Base-by-base conservation (phyloP, 805 yeast genomes). In the Ogataea salicorniae region DNA sequence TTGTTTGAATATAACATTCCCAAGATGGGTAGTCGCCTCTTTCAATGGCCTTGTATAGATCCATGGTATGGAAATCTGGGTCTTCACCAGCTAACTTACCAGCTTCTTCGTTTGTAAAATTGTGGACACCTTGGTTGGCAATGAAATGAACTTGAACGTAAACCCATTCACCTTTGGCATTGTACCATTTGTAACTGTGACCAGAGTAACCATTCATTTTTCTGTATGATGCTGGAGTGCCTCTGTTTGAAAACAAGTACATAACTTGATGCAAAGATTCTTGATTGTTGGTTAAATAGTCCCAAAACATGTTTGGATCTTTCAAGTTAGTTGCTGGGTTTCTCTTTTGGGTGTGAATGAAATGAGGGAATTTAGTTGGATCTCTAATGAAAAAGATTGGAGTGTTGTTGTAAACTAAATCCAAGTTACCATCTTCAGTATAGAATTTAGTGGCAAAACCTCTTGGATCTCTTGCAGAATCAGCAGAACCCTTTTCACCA, bases 271-370 rank as follows among this genome's bases (percentile, higher is more conserved):
- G 94, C 52, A 77, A 68, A 23, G 89, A 73, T 69, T 86, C 95
- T 60, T 76, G 87, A 67, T 86, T 86, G 59, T 76, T 73, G 34
- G 84, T 77, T 63, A 84, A 75, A 65, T 83, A 87, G 68, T 87
- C 92, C 95, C 95, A 87, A 67, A 84, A 84, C 86, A 81, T 81
- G 69, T 83, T 77, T 17, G 92, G 75, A 66, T 86, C 94, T 68
- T 84, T 84, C 67, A 84, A 72, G 68, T 86, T 86, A 38, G 90
- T 85, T 64, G 83, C 79, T 18, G 95, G 94, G 70, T 84, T 77
- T 71, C 95, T 78, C 80, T 87, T 87, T 68, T 88, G 95, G 18
- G 95, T 84, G 69, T 88, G 95, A 62, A 87, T 87, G 62, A 87
- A 87, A 61, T 83, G 87, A 42, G 95, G 94, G 73, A 87, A 88